A percentile compares a stretch with the other conserved stretches of the same genome.
These are phyloP conservation scores for Fusarium subtropicale DNA, from an alignment of 2,329 filamentous ascomycete genomes.

Conservation along the genomic window DNA sequence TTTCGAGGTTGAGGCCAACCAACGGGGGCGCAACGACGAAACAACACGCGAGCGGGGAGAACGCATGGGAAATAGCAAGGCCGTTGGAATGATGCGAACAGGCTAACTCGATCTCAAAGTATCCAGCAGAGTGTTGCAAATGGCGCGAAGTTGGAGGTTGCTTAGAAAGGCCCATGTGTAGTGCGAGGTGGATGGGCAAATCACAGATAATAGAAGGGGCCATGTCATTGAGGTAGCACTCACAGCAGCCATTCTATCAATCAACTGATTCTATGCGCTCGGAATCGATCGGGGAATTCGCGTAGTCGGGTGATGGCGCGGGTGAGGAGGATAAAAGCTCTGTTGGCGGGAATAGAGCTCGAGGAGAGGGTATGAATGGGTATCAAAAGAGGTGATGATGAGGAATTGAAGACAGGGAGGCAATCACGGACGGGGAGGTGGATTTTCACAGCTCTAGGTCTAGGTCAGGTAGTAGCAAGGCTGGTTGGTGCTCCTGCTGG, in stretches of 20 bases:
- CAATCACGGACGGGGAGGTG: conserved; percentile 49
- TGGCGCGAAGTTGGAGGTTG: conserved; percentile 16
- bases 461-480: conserved; percentile 32
- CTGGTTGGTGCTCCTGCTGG: conserved; percentile 34
- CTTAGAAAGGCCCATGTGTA: conserved; percentile 5
- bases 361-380: conserved; percentile 45
- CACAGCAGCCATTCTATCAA: conserved; percentile 59
- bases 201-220: conserved; percentile 34
- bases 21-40: conserved; percentile 38
- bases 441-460: conserved; percentile 49
- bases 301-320: conserved; percentile 40
- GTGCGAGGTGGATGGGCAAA: conserved; percentile 22
- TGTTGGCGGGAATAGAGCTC: conserved; percentile 36
- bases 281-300: conserved; percentile 36
- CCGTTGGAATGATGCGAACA: neutral
- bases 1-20: conserved; percentile 30
- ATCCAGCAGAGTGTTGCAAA: conserved; percentile 3
- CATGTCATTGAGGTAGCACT: conserved; percentile 46
- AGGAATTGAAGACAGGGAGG: conserved; percentile 46
- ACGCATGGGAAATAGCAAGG: conserved; percentile 8
- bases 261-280: conserved; percentile 49
- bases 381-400: conserved; percentile 51
- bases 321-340: conserved; percentile 27
- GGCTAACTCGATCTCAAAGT: neutral
- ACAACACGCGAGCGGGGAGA: conserved; percentile 42